These are phyloP conservation scores for Metschnikowia bowlesiae DNA, from an alignment of 805 yeast genomes.

Conservation along the genomic window DNA sequence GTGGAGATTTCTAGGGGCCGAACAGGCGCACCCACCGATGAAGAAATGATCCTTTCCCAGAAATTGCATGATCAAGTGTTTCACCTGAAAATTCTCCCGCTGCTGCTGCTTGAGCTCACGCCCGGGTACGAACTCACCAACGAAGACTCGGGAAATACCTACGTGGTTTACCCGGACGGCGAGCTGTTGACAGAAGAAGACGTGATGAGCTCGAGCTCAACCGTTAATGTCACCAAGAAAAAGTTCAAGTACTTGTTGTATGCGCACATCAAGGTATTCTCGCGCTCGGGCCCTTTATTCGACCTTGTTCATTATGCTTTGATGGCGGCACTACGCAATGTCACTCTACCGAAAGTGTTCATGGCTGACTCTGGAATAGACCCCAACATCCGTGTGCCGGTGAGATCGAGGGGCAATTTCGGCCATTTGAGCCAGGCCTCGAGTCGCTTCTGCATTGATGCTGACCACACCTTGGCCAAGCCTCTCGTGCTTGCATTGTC, in stretches of 20 bases:
- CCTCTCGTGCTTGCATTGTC: slow-evolving; percentile 37
- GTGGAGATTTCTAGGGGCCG: slow-evolving; percentile 76
- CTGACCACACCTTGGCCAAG: slow-evolving; percentile 24
- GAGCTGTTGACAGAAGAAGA: slow-evolving; percentile 23
- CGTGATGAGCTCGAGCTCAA: slow-evolving; percentile 17
- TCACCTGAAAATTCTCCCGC: slow-evolving; percentile 51
- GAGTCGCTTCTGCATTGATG: slow-evolving; percentile 50
- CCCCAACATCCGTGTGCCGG: slow-evolving; percentile 47
- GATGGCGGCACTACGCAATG: slow-evolving; percentile 54
- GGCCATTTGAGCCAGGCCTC: slow-evolving; percentile 40
- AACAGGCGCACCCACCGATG: slow-evolving; percentile 76
- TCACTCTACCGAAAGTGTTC: slow-evolving; percentile 63
- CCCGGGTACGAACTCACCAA: slow-evolving; percentile 18
- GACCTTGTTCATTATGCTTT: slow-evolving; percentile 73
- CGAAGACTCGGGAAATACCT: slow-evolving; percentile 13
- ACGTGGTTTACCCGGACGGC: slow-evolving; percentile 57
- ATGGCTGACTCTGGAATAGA: slow-evolving; percentile 53
- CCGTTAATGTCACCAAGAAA: slow-evolving; percentile 18
- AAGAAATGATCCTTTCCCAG: slow-evolving; percentile 75
- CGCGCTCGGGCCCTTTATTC: slow-evolving; percentile 76
- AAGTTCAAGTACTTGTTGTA: slow-evolving; percentile 49
- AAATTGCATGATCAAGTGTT: slow-evolving; percentile 54
- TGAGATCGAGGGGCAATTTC: slow-evolving; percentile 48
- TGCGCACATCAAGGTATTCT: slow-evolving; percentile 71
- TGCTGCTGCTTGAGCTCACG: slow-evolving; percentile 11